phyloP scores from a whole-genome alignment of 306 rosid genomes.

The Lotus japonicus region DNA sequence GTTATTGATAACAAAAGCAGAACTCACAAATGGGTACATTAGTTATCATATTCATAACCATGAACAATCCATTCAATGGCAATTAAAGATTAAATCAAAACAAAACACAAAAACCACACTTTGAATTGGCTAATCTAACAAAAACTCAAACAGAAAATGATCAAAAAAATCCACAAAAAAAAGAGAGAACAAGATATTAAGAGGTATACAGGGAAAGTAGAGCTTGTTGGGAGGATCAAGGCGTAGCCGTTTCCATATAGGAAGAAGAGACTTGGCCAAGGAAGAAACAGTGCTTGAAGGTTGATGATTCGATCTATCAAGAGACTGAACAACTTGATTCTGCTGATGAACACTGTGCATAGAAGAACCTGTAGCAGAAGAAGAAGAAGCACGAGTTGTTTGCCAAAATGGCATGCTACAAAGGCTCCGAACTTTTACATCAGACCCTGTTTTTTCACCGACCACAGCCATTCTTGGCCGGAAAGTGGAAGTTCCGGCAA shows the following conservation, averaged over 20 bases:
- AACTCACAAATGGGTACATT: neutral
- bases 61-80: conserved; percentile 16
- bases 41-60: neutral
- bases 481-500: conserved; percentile 18
- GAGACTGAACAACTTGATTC: conserved; percentile 43
- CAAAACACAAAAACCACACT: conserved; percentile 2
- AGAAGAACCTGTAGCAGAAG: conserved; percentile 34
- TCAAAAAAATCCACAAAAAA: neutral
- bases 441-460: conserved; percentile 47
- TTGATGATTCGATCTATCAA: conserved; percentile 40
- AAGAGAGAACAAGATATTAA: neutral
- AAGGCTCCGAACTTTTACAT: conserved; percentile 61
- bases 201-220: conserved; percentile 70
- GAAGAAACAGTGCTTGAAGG: conserved; percentile 54
- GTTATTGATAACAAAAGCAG: neutral
- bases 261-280: conserved; percentile 69
- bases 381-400: conserved; percentile 40
- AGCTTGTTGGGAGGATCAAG: conserved; percentile 88
- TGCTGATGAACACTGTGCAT: conserved; percentile 38
- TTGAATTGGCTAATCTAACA: neutral
- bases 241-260: conserved; percentile 60
- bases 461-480: conserved; percentile 50
- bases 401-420: conserved; percentile 85
- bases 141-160: neutral
- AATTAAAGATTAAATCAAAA: conserved; percentile 5